Evolutionary conservation across 2,329 filamentous ascomycete species (phyloP), one percentile per base, ranked within the genome.

Genomic region (Leptosphaerulina australis): DNA sequence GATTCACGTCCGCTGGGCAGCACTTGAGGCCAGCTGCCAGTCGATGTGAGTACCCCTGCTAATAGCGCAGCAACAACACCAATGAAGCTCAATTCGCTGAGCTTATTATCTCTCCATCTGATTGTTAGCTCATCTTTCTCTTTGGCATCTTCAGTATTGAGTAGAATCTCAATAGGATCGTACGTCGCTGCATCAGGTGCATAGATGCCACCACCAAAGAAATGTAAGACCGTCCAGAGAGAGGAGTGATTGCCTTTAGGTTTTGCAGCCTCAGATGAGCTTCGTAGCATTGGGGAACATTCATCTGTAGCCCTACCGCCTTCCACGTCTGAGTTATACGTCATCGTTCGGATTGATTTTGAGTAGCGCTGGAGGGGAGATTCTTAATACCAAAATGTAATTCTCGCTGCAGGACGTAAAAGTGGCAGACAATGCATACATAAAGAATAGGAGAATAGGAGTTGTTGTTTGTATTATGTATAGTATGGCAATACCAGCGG

Each of bases 1-100:
- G 71, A 68, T 28, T 58, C 25, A n/a, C 60, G 38, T 5, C 67
- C 73, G 35, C 72, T 73, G 9, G 64, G 63, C 6, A 77, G 61
- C 17, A 78, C 68, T 38, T 68, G 67, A 9, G 76, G 76, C 76
- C 76, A 78, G 34, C 68, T 71, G 9, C 75, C 75, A 1, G 76
- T 78, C 5, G 74, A 76, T 1, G 74, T 77, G 11, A 77, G 62
- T 28, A 72, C 71, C 8, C 70, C 71, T 12, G 72, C 70, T 2
- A 76, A 24, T 4, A 47, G 26, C 14, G 43, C 44, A 30, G 41
- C 70, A 46, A 76, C 73, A 33, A 76, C 69, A 39, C 74, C 74
- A 9, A 77, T 67, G 34, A 77, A 77, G 52, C 67, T 75, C 20
- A 76, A 58, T 47, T 77, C 74, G 44, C 70, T 66, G 3, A 77